These are phyloP conservation scores for Phoma sp. DNA, from an alignment of 2,329 filamentous ascomycete species.

Conservation along the genomic window DNA sequence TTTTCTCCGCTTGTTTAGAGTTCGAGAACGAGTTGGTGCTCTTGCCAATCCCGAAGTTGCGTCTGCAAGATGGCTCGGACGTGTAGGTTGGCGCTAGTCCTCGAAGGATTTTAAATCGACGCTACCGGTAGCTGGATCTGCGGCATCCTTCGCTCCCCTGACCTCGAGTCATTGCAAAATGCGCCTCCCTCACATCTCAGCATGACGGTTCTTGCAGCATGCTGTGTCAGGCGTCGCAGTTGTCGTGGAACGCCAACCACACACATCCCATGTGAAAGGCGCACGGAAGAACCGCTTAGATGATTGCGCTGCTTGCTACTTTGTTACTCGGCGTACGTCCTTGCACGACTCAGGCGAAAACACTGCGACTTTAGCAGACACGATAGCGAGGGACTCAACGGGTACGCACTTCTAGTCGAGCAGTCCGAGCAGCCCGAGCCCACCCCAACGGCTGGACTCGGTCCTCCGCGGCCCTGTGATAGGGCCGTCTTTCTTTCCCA, in stretches of 20 bases:
- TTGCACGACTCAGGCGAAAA: conserved; percentile 4
- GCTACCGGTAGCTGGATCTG: conserved; percentile 1
- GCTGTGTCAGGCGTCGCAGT: conserved; percentile 4
- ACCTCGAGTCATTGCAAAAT: not conserved
- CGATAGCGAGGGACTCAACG: conserved; percentile 4
- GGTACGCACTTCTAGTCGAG: conserved; percentile 1
- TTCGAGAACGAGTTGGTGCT: not conserved
- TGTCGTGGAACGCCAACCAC: conserved; percentile 11
- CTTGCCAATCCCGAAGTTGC: not conserved
- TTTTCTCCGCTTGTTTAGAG: not conserved
- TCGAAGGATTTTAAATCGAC: conserved; percentile 1
- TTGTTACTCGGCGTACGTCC: conserved; percentile 1
- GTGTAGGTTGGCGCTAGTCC: not conserved
- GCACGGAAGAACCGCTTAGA: not conserved
- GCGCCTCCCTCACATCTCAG: not conserved
- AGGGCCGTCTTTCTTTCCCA: not conserved
- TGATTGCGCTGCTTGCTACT: not conserved
- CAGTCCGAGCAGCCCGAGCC: not conserved
- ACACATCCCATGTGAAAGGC: not conserved
- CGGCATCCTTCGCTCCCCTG: conserved; percentile 1
- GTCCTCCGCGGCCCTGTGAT: not conserved
- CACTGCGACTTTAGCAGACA: not conserved
- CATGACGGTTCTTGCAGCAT: not conserved
- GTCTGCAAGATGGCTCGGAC: not conserved
- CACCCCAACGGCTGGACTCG: not conserved